Conservation (phyloP, 2,329 filamentous ascomycete species). For the Colletotrichum gloeosporioides region DNA sequence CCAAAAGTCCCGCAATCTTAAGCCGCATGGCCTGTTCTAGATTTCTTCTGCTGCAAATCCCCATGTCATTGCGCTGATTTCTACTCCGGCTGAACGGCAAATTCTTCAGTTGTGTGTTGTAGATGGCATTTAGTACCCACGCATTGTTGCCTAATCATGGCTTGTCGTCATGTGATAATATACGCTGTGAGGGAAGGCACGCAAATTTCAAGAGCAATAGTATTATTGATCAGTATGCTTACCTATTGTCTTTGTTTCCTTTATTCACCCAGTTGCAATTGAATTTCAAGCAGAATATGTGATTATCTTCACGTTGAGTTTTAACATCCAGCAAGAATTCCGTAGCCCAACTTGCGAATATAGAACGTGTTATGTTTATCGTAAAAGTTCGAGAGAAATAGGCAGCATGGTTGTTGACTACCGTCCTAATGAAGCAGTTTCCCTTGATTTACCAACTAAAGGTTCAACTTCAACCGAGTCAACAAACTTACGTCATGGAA, state of each 20-base stretch:
- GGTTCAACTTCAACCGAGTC: too few species aligned
- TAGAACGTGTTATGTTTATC: neutral
- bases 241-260: too few species aligned
- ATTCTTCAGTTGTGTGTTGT: neutral
- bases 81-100: neutral
- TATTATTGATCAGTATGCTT: neutral
- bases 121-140: neutral
- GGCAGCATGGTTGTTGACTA: too few species aligned
- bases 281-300: neutral
- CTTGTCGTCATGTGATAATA: neutral
- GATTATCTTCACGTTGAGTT: neutral
- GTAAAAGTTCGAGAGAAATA: too few species aligned
- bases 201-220: too few species aligned
- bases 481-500: too few species aligned
- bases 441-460: too few species aligned
- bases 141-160: neutral
- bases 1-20: neutral
- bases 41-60: neutral
- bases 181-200: too few species aligned
- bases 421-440: too few species aligned
- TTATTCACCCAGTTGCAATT: too few species aligned
- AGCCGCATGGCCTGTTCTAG: neutral
- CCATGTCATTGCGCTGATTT: neutral
- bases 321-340: neutral
- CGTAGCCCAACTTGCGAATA: rapidly evolving